These are phyloP conservation scores for Selenicereus undatus DNA, from an alignment of 148 eudicot species.

Conservation along the genomic window DNA sequence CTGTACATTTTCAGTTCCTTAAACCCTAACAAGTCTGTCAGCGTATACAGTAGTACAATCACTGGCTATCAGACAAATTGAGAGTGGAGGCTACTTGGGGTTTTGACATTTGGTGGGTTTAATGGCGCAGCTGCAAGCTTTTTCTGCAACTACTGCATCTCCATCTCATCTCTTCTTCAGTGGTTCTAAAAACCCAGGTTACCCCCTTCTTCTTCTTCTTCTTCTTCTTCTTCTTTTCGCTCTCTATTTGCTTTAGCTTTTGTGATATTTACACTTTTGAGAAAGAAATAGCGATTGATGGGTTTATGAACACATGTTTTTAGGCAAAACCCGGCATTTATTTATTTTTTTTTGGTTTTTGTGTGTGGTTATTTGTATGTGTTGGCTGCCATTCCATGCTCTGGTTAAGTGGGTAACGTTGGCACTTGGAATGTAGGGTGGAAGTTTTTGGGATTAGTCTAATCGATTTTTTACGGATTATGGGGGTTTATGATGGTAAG, in stretches of 20 bases:
- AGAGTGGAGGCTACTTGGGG: not conserved
- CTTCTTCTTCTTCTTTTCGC: too few relatives aligned
- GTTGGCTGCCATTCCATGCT: not conserved
- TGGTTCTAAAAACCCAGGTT: slow-evolving; percentile 22
- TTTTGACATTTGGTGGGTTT: not conserved
- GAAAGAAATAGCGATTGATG: not conserved
- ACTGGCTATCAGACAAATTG: not conserved
- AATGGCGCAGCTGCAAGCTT: slow-evolving; percentile 49
- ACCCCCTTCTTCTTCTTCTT: not conserved
- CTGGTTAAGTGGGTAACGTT: not conserved
- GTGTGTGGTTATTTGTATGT: too few relatives aligned
- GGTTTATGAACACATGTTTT: not conserved
- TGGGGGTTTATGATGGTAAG: not conserved
- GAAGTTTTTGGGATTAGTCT: not conserved
- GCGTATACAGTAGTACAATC: not conserved
- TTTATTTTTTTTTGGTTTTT: not conserved
- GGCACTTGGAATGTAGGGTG: not conserved
- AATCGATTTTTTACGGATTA: not conserved
- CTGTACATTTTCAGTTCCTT: not conserved
- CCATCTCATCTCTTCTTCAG: slow-evolving; percentile 24
- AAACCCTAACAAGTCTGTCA: not conserved
- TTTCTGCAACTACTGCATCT: slow-evolving; percentile 26
- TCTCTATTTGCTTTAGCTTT: too few relatives aligned
- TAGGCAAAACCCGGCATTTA: not conserved
- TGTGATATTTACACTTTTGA: too few relatives aligned